These are phyloP conservation scores for Globisporangium barbulae DNA, from an alignment of 352 stramenopile species.

Conservation along the genomic window DNA sequence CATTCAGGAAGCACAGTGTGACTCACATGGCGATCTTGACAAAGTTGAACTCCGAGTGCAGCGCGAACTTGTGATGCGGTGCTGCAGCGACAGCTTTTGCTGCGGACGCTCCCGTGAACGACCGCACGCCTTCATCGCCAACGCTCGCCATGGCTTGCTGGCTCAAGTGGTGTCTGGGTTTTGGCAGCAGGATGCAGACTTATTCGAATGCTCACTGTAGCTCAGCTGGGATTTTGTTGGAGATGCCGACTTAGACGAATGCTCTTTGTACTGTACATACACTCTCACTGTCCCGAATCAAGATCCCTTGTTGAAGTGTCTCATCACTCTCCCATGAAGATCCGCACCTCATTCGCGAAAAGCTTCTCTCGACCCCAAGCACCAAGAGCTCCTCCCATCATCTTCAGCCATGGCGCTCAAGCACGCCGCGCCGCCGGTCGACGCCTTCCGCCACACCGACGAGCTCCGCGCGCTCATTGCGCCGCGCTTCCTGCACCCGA, in stretches of 20 bases:
- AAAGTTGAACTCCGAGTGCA: slow-evolving; percentile 44
- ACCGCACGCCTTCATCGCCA: neutral
- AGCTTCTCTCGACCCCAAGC: slow-evolving; percentile 1
- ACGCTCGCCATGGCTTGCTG: slow-evolving; percentile 6
- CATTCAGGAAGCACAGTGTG: neutral
- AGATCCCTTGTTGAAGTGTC: slow-evolving; percentile 1
- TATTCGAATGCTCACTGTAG: neutral
- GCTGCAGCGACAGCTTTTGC: neutral
- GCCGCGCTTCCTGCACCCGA: slow-evolving; percentile 37
- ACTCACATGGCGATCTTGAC: slow-evolving; percentile 71
- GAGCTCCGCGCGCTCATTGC: slow-evolving; percentile 48
- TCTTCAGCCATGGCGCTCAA: slow-evolving; percentile 13
- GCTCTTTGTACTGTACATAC: neutral
- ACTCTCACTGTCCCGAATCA: neutral
- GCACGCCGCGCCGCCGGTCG: slow-evolving; percentile 25
- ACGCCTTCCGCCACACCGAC: slow-evolving; percentile 44
- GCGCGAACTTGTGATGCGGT: slow-evolving; percentile 75
- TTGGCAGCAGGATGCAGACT: neutral
- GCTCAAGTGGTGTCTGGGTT: neutral
- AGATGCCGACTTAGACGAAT: neutral
- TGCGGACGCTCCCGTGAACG: neutral
- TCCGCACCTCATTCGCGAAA: neutral
- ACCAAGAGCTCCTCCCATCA: slow-evolving; percentile 3
- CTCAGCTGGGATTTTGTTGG: neutral
- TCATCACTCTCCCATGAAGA: neutral